Percentiles rank a stretch among this genome's conserved stretches.
Evolutionary conservation across 1,139 yeast species (phyloP).

Genomic region (Pichia sp.): DNA sequence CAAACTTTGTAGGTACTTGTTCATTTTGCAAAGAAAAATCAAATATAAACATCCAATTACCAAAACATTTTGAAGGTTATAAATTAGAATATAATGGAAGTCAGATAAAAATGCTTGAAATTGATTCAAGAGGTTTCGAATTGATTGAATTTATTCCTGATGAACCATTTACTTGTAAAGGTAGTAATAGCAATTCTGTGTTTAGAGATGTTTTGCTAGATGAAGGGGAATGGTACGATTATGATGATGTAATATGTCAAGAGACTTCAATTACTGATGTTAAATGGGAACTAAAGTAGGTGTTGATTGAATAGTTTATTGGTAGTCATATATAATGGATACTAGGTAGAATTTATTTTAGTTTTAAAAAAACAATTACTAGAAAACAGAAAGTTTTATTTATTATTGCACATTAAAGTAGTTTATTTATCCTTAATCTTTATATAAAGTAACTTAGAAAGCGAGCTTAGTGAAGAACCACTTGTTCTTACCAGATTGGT

Average conservation of each 20-base stretch:
- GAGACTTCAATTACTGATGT: conserved; percentile 80
- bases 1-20: conserved; percentile 78
- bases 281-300: conserved; percentile 45
- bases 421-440: conserved; percentile 12
- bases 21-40: conserved; percentile 39
- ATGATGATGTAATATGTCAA: conserved; percentile 74
- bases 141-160: conserved; percentile 59
- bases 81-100: conserved; percentile 31
- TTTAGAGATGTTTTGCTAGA: conserved; percentile 47
- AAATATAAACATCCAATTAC: conserved; percentile 19
- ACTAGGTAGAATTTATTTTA: too few relatives aligned
- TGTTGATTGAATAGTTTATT: background rate
- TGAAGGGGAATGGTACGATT: conserved; percentile 92
- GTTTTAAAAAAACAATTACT: background rate
- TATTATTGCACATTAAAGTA: conserved; percentile 14
- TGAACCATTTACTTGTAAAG: conserved; percentile 59
- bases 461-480: conserved; percentile 99
- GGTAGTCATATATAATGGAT: background rate
- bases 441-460: conserved; percentile 52
- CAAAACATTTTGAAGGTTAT: conserved; percentile 26
- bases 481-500: conserved; percentile 99
- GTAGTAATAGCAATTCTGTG: conserved; percentile 42
- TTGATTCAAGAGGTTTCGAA: conserved; percentile 85
- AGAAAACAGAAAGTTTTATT: conserved; percentile 10
- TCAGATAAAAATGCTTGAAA: conserved; percentile 47